Evolutionary conservation across 75 land plant genomes (phyloP), one percentile per base, ranked within the genome.

Genomic region (Selaginella tamariscina): DNA sequence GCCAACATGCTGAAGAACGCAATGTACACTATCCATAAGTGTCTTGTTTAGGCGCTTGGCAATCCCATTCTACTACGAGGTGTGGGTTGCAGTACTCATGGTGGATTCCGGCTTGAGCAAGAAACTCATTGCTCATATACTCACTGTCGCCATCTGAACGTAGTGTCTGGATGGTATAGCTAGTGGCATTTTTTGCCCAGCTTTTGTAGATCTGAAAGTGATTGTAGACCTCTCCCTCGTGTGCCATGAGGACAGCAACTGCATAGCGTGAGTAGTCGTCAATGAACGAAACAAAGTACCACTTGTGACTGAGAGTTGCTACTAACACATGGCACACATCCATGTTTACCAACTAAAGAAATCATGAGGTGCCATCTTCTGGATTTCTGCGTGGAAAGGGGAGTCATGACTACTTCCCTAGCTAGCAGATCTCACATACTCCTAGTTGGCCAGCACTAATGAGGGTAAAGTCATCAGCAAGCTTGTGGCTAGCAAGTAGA

Each of bases 191-290:
- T 39, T 39, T 15, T 39, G 49, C 49, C 49, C 49, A 39, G 49
- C 49, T 39, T 39, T 39, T 39, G 15, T 39, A 39, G 49, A 39
- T 15, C n/a, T 39, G 49, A 15, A 39, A 39, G 49, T 39, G 49
- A 39, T 39, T 5, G 49, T 39, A 39, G 49, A 39, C 49, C 49
- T 39, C 49, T 39, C 49, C 49, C 49, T 39, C n/a, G n/a, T 39
- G 49, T 39, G 49, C 49, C 49, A 39, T 39, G 49, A 39, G 49
- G 15, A 39, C 49, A 39, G 49, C 49, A 5, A 39, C 49, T 15
- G 49, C 49, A 39, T 39, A 39, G 49, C 49, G 49, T 39, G 49
- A 39, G 49, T 39, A 39, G 49, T 39, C 49, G 49, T 39, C 49
- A 39, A 39, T 39, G 49, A 39, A 39, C 49, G 49, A 39, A 39